A percentile compares a stretch with the other conserved stretches of the same genome.
Evolutionary conservation across 805 yeast species (phyloP).

Genomic region (Ogataea henricii): DNA sequence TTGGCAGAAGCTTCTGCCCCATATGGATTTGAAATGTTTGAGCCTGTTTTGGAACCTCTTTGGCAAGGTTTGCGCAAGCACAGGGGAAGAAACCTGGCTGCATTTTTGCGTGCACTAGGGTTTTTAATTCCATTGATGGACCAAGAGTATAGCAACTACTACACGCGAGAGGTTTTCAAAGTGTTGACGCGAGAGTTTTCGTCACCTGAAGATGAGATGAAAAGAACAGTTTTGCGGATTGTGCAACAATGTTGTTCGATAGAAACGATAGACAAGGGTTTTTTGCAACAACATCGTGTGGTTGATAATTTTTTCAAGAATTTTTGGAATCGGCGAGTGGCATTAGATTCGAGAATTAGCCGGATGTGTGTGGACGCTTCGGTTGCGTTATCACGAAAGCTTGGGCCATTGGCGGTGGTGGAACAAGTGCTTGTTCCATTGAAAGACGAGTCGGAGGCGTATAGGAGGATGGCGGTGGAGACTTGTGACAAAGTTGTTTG

Average conservation of each 20-base stretch:
- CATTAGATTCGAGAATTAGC: constrained; percentile 61
- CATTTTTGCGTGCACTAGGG: constrained; percentile 77
- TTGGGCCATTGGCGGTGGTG: constrained; percentile 64
- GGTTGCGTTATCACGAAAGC: constrained; percentile 60
- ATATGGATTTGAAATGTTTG: constrained; percentile 88
- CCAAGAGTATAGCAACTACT: constrained; percentile 75
- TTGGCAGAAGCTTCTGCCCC: constrained; percentile 84
- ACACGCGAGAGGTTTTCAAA: constrained; percentile 70
- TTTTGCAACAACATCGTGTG: constrained; percentile 49
- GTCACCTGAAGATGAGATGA: constrained; percentile 89
- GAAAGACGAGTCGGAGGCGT: constrained; percentile 82
- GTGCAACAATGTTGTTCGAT: constrained; percentile 66
- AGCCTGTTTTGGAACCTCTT: constrained; percentile 66
- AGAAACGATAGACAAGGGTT: constrained; percentile 54
- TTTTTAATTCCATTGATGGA: constrained; percentile 84
- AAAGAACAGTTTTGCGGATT: constrained; percentile 66
- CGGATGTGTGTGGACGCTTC: constrained; percentile 74
- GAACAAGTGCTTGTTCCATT: constrained; percentile 58
- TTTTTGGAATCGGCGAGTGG: constrained; percentile 84
- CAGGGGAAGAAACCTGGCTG: constrained; percentile 75
- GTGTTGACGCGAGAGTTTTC: constrained; percentile 70
- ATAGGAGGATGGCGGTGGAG: constrained; percentile 76
- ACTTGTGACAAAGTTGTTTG: constrained; percentile 59
- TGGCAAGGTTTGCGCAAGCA: constrained; percentile 80
- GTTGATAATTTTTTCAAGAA: constrained; percentile 61